Evolutionary conservation across 176 grass and related monocot species (phyloP), one percentile per base, ranked within the genome.

Genomic region (Chloris gayana): DNA sequence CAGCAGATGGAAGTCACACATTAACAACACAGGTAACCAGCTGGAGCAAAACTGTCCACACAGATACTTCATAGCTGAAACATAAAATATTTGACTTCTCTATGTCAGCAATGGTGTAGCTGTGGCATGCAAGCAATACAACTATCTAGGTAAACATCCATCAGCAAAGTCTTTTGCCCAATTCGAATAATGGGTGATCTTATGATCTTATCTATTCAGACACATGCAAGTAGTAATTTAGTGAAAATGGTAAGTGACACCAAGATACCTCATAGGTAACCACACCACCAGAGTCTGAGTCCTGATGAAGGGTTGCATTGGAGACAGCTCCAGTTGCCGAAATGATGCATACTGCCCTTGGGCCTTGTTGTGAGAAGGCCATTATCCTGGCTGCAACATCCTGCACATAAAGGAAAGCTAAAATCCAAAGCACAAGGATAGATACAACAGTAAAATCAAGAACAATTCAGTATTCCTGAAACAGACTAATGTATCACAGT

Each of bases 351-450:
- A 99, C 73, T 57, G 90, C 90, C 68, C 96, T 93, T 73, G 90
- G 93, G 67, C 92, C 93, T 88, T 99, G 96, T 76, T 99, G 96
- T 18, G 90, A 91, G 69, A 99, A 99, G 38, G 92, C 85, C 86
- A 91, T 87, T 87, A 99, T 99, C 87, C 94, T 99, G 17, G 83
- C 84, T 12, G 88, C 86, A 79, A 99, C 80, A 14, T 99, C 96
- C 96, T 99, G 82, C 54, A 78, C 34, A 75, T 10, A 72, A 26
- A 38, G 37, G 22, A n/a, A 84, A 56, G 59, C 32, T 83, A 64
- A 61, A 85, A 70, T 79, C 1, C 45, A 30, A 37, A 84, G 76
- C 54, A 60, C 10, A 42, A 56, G 45, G 13, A 25, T 24, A 70
- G 60, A 74, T 50, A 67, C 9, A 79, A 14, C 2, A 75, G 69